Conservation (phyloP, 1,284 basidiomycete genomes). For the Macrocybe sp. region DNA sequence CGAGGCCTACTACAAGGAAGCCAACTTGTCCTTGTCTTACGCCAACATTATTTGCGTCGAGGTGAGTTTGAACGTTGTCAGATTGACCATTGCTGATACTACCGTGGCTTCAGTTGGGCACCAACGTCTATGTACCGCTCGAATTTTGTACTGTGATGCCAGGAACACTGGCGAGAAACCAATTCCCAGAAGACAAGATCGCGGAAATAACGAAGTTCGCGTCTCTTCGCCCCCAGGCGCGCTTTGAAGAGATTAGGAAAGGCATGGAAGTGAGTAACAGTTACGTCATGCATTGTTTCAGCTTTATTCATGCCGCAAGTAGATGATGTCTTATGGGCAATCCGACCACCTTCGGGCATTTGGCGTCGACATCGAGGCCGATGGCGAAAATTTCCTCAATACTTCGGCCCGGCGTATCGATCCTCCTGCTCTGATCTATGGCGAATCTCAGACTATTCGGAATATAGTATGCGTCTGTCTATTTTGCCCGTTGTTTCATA, state of each 20-base stretch:
- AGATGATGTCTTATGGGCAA: constrained; percentile 66
- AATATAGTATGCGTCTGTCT: background rate
- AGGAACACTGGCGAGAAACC: constrained; percentile 73
- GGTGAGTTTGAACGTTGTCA: constrained; percentile 30
- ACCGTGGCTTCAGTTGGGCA: constrained; percentile 43
- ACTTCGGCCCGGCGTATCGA: constrained; percentile 57
- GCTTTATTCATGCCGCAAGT: background rate
- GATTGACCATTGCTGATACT: background rate
- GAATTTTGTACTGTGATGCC: constrained; percentile 61
- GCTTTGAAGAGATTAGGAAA: constrained; percentile 52
- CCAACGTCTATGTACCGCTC: constrained; percentile 61
- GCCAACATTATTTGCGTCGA: constrained; percentile 63
- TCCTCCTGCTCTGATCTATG: constrained; percentile 61
- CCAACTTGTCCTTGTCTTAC: constrained; percentile 45
- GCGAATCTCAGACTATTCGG: constrained; percentile 15
- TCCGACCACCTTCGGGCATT: constrained; percentile 71
- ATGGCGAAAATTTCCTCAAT: constrained; percentile 35
- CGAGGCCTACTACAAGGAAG: constrained; percentile 52
- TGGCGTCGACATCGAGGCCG: constrained; percentile 50
- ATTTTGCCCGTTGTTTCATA: background rate
- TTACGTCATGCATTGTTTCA: background rate
- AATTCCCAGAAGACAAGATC: constrained; percentile 63
- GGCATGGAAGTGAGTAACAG: constrained; percentile 43
- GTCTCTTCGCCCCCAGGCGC: constrained; percentile 59
- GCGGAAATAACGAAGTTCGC: constrained; percentile 66